A percentile compares a stretch with the other conserved stretches of the same genome.
phyloP scores from a whole-genome alignment of 225 moss, liverwort and hornwort genomes.

The Bryoerythrophyllum caledonicum region DNA sequence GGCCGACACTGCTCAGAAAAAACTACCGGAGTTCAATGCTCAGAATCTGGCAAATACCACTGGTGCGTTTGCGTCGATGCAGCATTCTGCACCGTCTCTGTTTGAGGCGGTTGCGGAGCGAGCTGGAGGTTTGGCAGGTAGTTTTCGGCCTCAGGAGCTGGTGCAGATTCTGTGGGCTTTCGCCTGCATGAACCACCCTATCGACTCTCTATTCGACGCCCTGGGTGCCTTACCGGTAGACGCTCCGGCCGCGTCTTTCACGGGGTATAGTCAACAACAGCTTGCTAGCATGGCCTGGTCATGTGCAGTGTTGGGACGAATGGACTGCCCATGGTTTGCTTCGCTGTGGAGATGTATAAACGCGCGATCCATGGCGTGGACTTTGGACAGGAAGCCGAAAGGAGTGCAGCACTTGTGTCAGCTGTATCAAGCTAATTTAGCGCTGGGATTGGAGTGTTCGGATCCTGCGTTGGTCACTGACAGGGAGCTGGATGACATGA shows the following conservation, averaged over 20 bases:
- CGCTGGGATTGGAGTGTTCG: conserved; percentile 65
- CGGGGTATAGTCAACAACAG: conserved; percentile 61
- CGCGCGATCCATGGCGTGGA: conserved; percentile 23
- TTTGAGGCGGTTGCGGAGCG: conserved; percentile 56
- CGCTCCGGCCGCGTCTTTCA: conserved; percentile 24
- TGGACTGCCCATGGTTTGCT: conserved; percentile 63
- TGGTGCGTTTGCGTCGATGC: conserved; percentile 88
- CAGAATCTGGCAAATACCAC: conserved; percentile 87
- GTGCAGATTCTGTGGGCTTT: conserved; percentile 95
- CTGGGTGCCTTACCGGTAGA: conserved; percentile 40
- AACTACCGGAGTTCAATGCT: conserved; percentile 57
- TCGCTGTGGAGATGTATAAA: conserved; percentile 61
- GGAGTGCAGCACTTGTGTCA: conserved; percentile 64
- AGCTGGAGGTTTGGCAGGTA: conserved; percentile 40
- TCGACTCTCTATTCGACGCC: conserved; percentile 54
- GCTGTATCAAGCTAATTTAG: conserved; percentile 69
- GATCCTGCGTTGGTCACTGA: conserved; percentile 35
- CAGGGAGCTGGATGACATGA: conserved; percentile 38
- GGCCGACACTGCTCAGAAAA: conserved; percentile 47
- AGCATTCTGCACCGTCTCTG: conserved; percentile 56
- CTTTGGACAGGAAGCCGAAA: conserved; percentile 21
- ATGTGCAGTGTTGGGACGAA: conserved; percentile 60
- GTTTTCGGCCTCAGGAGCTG: conserved; percentile 75
- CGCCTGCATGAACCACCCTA: conserved; percentile 66
- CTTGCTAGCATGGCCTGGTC: conserved; percentile 92